Evolutionary conservation across 257 asterid genomes (phyloP), one percentile per base, ranked within the genome.

Genomic region (Lantana camara): DNA sequence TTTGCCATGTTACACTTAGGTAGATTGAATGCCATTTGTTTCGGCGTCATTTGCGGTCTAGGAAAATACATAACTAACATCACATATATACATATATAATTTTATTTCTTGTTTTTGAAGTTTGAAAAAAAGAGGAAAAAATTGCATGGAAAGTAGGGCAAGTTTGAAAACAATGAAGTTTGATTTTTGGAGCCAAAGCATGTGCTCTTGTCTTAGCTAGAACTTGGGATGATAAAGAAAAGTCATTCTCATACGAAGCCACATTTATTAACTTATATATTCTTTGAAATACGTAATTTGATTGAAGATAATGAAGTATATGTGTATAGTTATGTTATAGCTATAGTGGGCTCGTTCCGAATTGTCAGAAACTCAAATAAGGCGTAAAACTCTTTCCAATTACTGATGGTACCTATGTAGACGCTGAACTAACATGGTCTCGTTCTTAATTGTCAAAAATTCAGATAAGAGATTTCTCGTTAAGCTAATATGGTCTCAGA

Each of bases 131-230:
- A n/a, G 4, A 23, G 15, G 2, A 6, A 30, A 12, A n/a, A 11
- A 9, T 23, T 51, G 75, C 41, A 70, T 30, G 57, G 51, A 54
- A 60, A 32, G 73, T 70, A 46, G 72, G 38, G 57, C 67, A 64
- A 29, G 54, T 75, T 53, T 62, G 71, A 76, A 35, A 63, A 45
- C 69, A 17, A 57, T 27, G 20, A 50, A 57, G 74, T 76, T 77
- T 78, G 87, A 81, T 58, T 81, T 69, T 70, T 76, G 73, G 61
- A 60, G 74, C 82, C 63, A 82, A 73, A 52, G 70, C 93, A 85
- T 78, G 85, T 85, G 93, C 76, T 46, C 47, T 17, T 68, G 80
- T 68, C 66, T 58, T 69, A 42, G 52, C 60, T 56, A 41, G 62
- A 8, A 12, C 15, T 60, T 47, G 57, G 38, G 44, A 49, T 58